phyloP scores from a whole-genome alignment of 805 yeast genomes.

The Monosporozyma yasuniensis region DNA sequence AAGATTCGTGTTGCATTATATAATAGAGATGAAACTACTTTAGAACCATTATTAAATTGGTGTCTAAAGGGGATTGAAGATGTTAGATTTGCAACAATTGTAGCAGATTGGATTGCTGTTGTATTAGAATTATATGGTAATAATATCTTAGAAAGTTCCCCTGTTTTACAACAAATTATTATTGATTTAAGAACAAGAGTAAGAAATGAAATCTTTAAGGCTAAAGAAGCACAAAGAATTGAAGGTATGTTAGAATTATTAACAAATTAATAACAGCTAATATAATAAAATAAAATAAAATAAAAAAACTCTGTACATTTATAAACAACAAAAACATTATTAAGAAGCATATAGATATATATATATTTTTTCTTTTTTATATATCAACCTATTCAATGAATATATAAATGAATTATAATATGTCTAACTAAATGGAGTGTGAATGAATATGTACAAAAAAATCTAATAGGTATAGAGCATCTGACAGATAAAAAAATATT shows the following conservation, averaged over 20 bases:
- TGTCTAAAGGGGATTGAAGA: slow-evolving; percentile 69
- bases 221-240: slow-evolving; percentile 79
- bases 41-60: slow-evolving; percentile 86
- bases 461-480: no score
- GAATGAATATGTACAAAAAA: no score
- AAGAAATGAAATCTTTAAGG: slow-evolving; percentile 60
- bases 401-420: neutral
- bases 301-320: neutral
- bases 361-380: neutral
- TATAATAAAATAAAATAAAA: neutral
- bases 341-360: neutral
- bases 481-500: no score
- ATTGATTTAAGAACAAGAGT: slow-evolving; percentile 52
- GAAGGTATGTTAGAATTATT: slow-evolving; percentile 90
- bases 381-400: neutral
- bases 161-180: slow-evolving; percentile 68
- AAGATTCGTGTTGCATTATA: slow-evolving; percentile 73
- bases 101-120: slow-evolving; percentile 70
- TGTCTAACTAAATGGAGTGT: no score
- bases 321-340: neutral
- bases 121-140: slow-evolving; percentile 65
- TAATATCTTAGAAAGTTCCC: slow-evolving; percentile 55
- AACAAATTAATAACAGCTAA: slow-evolving; percentile 32
- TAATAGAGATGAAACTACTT: slow-evolving; percentile 74
- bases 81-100: slow-evolving; percentile 49